Evolutionary conservation across 352 stramenopile species (phyloP).

Genomic region (Thalassiosira exigua): DNA sequence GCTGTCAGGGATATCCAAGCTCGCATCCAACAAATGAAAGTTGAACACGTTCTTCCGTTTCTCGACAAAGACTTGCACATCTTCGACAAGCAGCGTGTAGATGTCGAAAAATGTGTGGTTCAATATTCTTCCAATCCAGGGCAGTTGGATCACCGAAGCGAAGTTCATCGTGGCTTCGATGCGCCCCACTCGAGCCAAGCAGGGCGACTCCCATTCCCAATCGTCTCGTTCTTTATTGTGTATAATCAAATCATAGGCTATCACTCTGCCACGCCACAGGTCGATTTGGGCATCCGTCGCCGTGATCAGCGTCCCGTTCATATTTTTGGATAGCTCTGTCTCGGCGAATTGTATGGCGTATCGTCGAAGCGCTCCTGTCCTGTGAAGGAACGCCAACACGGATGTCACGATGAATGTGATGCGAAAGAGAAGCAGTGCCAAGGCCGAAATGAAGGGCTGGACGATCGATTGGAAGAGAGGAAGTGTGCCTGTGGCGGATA

Average conservation of each 20-base stretch:
- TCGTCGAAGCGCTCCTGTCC: constrained; percentile 47
- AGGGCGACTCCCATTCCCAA: constrained; percentile 79
- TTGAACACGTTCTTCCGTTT: constrained; percentile 78
- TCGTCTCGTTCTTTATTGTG: constrained; percentile 73
- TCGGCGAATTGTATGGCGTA: constrained; percentile 63
- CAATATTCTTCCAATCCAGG: constrained; percentile 33
- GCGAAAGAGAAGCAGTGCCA: constrained; percentile 42
- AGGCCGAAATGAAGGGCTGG: constrained; percentile 31
- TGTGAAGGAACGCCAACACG: constrained; percentile 41
- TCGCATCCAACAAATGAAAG: constrained; percentile 78
- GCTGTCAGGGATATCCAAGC: constrained; percentile 65
- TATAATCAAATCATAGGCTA: constrained; percentile 69
- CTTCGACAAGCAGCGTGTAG: constrained; percentile 68
- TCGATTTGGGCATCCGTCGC: constrained; percentile 70
- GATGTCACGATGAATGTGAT: constrained; percentile 49
- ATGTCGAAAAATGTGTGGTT: constrained; percentile 66
- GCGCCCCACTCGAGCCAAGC: constrained; percentile 70
- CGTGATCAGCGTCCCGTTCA: constrained; percentile 75
- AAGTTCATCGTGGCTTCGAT: constrained; percentile 64
- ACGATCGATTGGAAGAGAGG: constrained; percentile 31
- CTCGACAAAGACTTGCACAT: constrained; percentile 84
- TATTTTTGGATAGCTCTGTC: constrained; percentile 54
- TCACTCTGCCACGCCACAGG: constrained; percentile 62
- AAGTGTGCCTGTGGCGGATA: constrained; percentile 37
- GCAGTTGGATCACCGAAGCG: constrained; percentile 49